phyloP scores from a whole-genome alignment of 2,329 filamentous ascomycete species.

The Taxawa tesnikishii region DNA sequence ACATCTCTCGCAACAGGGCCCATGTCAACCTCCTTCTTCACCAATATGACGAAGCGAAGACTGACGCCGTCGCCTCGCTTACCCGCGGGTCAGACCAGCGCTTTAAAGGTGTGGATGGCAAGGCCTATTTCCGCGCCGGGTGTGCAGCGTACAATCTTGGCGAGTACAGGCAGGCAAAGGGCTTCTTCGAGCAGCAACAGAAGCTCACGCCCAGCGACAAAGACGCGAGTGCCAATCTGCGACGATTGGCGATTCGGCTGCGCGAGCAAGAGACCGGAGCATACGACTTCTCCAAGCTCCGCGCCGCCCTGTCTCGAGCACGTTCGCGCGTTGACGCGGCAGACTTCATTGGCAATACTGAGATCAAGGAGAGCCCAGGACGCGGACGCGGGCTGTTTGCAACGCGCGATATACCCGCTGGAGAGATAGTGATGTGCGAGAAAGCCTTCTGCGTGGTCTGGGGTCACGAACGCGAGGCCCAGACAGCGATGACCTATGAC shows the following conservation, averaged over 20 bases:
- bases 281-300: constrained; percentile 8
- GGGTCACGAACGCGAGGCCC: constrained; percentile 12
- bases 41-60: constrained; percentile 19
- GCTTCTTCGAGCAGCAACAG: constrained; percentile 7
- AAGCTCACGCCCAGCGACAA: constrained; percentile 8
- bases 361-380: constrained; percentile 19
- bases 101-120: constrained; percentile 14
- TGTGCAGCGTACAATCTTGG: constrained; percentile 11
- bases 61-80: constrained; percentile 17
- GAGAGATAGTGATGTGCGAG: constrained; percentile 31
- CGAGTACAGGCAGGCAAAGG: constrained; percentile 8
- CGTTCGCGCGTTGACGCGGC: constrained; percentile 17
- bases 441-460: constrained; percentile 25
- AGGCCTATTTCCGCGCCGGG: constrained; percentile 11
- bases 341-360: constrained; percentile 22
- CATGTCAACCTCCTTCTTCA: constrained; percentile 18
- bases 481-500: constrained; percentile 34
- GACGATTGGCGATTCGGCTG: no score
- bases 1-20: constrained; percentile 17
- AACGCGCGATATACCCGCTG: constrained; percentile 22
- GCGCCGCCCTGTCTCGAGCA: constrained; percentile 27
- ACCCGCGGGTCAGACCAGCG: constrained; percentile 14
- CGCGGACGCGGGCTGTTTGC: constrained; percentile 32
- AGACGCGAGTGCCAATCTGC: no score
- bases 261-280: constrained; percentile 9